A percentile compares a stretch with the other conserved stretches of the same genome.
These are phyloP conservation scores for Porpolomopsis calyptriformis DNA, from an alignment of 768 basidiomycete species.

Conservation along the genomic window DNA sequence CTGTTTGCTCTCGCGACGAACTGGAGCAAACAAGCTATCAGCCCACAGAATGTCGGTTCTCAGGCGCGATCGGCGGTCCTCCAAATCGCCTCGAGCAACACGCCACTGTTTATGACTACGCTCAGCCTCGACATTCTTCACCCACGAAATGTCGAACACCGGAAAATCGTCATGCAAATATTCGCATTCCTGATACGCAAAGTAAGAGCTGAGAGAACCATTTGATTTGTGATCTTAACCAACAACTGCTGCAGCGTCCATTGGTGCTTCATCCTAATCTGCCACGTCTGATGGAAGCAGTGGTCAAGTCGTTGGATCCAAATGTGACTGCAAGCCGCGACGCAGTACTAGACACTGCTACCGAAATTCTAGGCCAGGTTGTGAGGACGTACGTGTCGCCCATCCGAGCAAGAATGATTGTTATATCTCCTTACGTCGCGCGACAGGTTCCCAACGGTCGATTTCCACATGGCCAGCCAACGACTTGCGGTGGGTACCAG, in stretches of 20 bases:
- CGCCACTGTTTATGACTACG: conserved; percentile 90
- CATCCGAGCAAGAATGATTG: not conserved
- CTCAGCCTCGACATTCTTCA: conserved; percentile 82
- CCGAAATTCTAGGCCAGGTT: conserved; percentile 90
- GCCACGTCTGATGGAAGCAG: conserved; percentile 82
- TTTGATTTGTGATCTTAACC: not conserved
- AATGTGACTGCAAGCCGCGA: conserved; percentile 68
- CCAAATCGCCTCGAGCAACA: conserved; percentile 73
- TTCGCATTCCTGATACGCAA: conserved; percentile 91
- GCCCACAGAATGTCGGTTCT: conserved; percentile 54
- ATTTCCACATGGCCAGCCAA: conserved; percentile 82
- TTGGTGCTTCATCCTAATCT: conserved; percentile 75
- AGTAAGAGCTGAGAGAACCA: conserved; percentile 24
- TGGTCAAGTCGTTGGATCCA: conserved; percentile 93
- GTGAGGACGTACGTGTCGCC: conserved; percentile 64
- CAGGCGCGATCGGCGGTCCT: conserved; percentile 79
- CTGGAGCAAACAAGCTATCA: conserved; percentile 57
- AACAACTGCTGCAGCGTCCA: conserved; percentile 48
- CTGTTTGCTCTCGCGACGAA: conserved; percentile 75
- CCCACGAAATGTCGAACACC: conserved; percentile 60
- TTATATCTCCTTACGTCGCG: not conserved
- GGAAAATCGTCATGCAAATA: conserved; percentile 85
- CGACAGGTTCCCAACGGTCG: conserved; percentile 79
- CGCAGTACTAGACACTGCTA: conserved; percentile 81
- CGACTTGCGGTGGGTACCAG: conserved; percentile 87